phyloP scores from a whole-genome alignment of 768 basidiomycete species.

The Boletus fagicola region DNA sequence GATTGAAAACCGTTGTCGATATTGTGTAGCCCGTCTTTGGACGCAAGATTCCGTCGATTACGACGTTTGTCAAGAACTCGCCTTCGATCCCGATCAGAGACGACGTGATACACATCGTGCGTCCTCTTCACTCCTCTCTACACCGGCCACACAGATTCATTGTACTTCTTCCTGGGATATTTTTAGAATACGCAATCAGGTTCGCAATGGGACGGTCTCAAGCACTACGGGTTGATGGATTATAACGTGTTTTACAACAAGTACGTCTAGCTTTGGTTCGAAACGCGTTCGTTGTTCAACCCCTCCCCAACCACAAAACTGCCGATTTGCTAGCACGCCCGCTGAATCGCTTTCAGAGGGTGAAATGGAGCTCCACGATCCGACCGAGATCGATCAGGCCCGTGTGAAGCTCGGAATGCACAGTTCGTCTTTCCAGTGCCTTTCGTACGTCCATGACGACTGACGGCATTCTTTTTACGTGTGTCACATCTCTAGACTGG shows the following conservation, averaged over 20 bases:
- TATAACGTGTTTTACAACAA: constrained; percentile 64
- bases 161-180: background rate
- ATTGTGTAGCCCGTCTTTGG: constrained; percentile 52
- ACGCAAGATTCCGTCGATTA: constrained; percentile 52
- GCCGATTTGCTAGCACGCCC: constrained; percentile 38
- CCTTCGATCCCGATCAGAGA: constrained; percentile 27
- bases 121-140: background rate
- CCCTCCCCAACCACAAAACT: too few species aligned
- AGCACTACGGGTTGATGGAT: constrained; percentile 53
- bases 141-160: background rate
- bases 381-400: constrained; percentile 45
- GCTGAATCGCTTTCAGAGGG: constrained; percentile 44
- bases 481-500: constrained; percentile 48
- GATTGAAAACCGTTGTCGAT: background rate
- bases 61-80: constrained; percentile 34
- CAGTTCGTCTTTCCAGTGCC: constrained; percentile 42
- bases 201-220: constrained; percentile 67
- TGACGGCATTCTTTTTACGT: background rate
- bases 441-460: background rate
- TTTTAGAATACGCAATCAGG: constrained; percentile 67
- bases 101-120: constrained; percentile 58
- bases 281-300: background rate
- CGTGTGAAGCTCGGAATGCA: constrained; percentile 61
- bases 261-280: constrained; percentile 30
- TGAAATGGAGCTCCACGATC: constrained; percentile 46